These are phyloP conservation scores for Mitragyna speciosa DNA, from an alignment of 257 asterid species.

Conservation along the genomic window DNA sequence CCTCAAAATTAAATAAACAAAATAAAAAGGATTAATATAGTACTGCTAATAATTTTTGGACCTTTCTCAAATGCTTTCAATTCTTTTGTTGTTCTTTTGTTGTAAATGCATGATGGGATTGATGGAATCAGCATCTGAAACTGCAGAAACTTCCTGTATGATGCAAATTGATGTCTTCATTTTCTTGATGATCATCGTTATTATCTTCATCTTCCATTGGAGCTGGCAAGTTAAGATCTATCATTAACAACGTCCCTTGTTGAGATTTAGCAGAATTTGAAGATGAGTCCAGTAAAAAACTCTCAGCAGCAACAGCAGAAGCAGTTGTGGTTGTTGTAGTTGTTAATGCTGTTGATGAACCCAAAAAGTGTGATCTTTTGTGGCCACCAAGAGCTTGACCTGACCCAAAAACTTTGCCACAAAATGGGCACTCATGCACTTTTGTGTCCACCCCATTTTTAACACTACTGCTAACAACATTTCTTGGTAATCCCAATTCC, in stretches of 20 bases:
- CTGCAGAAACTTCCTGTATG: constrained; percentile 19
- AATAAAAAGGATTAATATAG: no score
- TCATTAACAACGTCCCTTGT: constrained; percentile 13
- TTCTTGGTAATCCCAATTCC: not conserved
- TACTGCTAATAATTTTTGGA: not conserved
- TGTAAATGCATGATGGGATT: constrained; percentile 21
- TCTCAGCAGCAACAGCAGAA: not conserved
- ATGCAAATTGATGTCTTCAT: not conserved
- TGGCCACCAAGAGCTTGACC: constrained; percentile 76
- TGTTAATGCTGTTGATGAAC: constrained; percentile 22
- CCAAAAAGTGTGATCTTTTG: constrained; percentile 49
- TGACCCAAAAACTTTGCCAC: constrained; percentile 51
- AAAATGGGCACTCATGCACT: constrained; percentile 50
- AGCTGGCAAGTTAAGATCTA: constrained; percentile 54
- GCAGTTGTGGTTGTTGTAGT: not conserved
- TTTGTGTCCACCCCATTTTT: constrained; percentile 4
- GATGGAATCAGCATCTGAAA: constrained; percentile 29
- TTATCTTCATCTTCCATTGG: constrained; percentile 37
- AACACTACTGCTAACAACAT: constrained; percentile 2
- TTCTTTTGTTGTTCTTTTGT: no score
- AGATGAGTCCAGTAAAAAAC: constrained; percentile 11
- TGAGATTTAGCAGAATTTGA: constrained; percentile 22
- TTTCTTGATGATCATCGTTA: not conserved
- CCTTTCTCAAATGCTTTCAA: constrained; percentile 8
- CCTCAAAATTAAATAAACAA: not conserved